Evolutionary conservation across 352 stramenopile genomes (phyloP).

Genomic region (Aphanomyces stellatus): DNA sequence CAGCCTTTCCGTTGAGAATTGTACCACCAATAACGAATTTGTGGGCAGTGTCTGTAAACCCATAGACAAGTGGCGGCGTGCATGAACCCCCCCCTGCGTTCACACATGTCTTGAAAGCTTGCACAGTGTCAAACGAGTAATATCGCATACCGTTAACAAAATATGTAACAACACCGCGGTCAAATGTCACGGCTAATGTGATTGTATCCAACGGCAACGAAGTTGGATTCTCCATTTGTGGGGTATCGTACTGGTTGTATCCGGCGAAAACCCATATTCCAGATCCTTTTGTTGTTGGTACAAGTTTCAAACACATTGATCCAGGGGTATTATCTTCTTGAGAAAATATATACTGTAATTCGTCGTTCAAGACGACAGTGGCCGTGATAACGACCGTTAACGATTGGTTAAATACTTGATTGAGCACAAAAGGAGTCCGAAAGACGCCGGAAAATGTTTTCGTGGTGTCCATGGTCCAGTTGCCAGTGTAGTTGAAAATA

Average conservation of each 20-base stretch:
- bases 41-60: background rate
- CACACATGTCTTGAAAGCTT: background rate
- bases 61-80: background rate
- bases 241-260: no score
- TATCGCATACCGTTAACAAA: background rate
- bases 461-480: conserved; percentile 1
- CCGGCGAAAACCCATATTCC: conserved; percentile 4
- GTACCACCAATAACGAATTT: background rate
- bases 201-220: background rate
- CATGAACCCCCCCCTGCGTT: background rate
- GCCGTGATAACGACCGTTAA: conserved; percentile 8
- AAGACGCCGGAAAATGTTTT: conserved; percentile 4
- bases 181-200: background rate
- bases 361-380: background rate
- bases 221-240: background rate
- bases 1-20: background rate
- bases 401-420: background rate
- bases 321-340: background rate
- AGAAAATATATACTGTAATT: background rate
- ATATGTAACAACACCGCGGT: background rate
- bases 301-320: conserved; percentile 1
- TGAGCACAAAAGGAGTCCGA: background rate
- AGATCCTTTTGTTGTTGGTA: background rate
- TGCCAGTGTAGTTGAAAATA: background rate
- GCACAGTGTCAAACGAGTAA: background rate